These are phyloP conservation scores for Didymellaceae sp. DNA, from an alignment of 2,329 filamentous ascomycete species.

Conservation along the genomic window DNA sequence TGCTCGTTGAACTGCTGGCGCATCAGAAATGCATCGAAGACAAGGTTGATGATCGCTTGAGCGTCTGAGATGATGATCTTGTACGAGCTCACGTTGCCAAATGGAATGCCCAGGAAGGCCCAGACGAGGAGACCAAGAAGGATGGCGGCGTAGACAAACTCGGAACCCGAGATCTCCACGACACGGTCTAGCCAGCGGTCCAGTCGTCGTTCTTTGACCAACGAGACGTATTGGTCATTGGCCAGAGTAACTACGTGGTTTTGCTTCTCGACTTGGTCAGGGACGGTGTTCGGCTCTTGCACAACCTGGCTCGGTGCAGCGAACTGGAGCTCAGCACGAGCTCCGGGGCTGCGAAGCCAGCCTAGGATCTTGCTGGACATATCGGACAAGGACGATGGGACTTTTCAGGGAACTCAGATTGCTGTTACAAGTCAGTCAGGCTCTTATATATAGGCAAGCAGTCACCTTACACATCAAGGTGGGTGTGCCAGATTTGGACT, in stretches of 20 bases:
- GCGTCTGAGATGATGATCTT: conserved; percentile 12
- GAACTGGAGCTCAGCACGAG: not conserved
- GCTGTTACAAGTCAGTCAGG: no score
- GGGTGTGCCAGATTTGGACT: conserved; percentile 1
- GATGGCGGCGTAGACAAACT: conserved; percentile 2
- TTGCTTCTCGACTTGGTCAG: not conserved
- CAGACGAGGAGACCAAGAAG: conserved; percentile 2
- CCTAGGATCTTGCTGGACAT: not conserved
- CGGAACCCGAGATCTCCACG: conserved; percentile 9
- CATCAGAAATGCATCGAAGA: conserved; percentile 14
- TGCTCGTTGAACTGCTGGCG: conserved; percentile 13
- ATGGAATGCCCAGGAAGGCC: conserved; percentile 11
- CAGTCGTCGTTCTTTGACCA: not conserved
- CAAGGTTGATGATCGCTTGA: conserved; percentile 8
- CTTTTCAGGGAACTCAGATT: no score
- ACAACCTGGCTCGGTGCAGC: not conserved
- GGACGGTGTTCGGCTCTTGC: not conserved
- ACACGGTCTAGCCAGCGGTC: conserved; percentile 9
- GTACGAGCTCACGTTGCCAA: conserved; percentile 1
- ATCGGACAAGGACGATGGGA: not conserved
- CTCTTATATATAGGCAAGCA: not conserved
- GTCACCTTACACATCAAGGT: conserved; percentile 1
- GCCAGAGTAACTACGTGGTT: not conserved
- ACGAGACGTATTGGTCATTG: not conserved
- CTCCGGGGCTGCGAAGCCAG: not conserved